These are phyloP conservation scores for Dryas alaskensis DNA, from an alignment of 306 rosid species.

Conservation along the genomic window DNA sequence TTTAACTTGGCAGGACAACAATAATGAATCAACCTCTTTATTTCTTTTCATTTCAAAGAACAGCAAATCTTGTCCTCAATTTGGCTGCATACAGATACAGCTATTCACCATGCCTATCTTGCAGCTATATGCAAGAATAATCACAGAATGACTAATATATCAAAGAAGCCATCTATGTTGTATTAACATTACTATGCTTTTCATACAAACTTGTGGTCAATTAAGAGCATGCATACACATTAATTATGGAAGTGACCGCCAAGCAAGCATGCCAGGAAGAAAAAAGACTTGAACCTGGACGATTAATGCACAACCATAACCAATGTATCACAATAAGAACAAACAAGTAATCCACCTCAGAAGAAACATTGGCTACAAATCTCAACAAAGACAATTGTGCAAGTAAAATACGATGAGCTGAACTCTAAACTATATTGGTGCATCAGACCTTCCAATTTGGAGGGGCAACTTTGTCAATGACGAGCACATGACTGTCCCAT, in stretches of 20 bases:
- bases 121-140: not conserved
- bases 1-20: not conserved
- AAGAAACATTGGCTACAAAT: not conserved
- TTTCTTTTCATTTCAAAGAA: conserved; percentile 5
- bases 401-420: not conserved
- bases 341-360: not conserved
- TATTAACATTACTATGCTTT: not conserved
- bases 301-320: not conserved
- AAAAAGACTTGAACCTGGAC: not conserved
- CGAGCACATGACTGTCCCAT: conserved; percentile 71
- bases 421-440: conserved; percentile 16
- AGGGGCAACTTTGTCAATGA: conserved; percentile 71
- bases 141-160: not conserved
- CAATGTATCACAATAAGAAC: conserved; percentile 7
- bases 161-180: not conserved
- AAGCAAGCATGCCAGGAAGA: not conserved
- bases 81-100: not conserved
- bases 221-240: conserved; percentile 6
- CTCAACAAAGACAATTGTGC: conserved; percentile 14
- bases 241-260: not conserved
- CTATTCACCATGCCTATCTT: not conserved
- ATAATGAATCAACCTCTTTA: no score
- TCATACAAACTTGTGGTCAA: not conserved
- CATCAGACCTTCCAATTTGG: conserved; percentile 76
- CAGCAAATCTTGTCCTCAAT: not conserved